Evolutionary conservation across 345 rosid genomes (phyloP).

Genomic region (Mercurialis annua): DNA sequence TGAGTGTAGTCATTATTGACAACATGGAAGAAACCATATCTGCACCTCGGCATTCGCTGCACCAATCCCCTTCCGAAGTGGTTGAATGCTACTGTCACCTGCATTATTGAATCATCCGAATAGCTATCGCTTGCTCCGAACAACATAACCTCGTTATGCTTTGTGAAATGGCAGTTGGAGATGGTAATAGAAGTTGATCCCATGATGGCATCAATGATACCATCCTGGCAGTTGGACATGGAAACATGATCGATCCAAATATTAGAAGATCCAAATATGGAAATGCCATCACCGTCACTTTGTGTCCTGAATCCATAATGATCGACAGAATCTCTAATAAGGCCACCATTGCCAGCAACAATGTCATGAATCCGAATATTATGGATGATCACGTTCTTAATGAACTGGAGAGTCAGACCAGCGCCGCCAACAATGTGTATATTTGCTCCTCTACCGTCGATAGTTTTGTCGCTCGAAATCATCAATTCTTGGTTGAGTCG

Average conservation of each 20-base stretch:
- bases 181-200: conserved; percentile 78
- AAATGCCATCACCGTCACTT: conserved; percentile 83
- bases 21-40: conserved; percentile 59
- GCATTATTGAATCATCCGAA: conserved; percentile 49
- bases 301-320: conserved; percentile 55
- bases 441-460: conserved; percentile 67
- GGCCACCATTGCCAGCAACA: conserved; percentile 43
- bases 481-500: conserved; percentile 61
- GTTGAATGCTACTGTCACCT: conserved; percentile 70
- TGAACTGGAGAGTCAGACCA: conserved; percentile 58
- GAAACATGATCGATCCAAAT: conserved; percentile 85
- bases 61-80: conserved; percentile 63
- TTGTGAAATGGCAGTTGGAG: conserved; percentile 73
- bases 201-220: conserved; percentile 63
- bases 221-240: conserved; percentile 58
- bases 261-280: conserved; percentile 54
- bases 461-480: conserved; percentile 61
- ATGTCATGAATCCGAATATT: conserved; percentile 60
- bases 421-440: conserved; percentile 63
- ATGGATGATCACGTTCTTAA: conserved; percentile 60
- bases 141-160: conserved; percentile 74
- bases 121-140: conserved; percentile 51
- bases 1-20: conserved; percentile 80
- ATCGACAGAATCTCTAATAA: conserved; percentile 52
- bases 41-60: conserved; percentile 74